Conservation (phyloP, 192 early-diverging fungal species). For the Backusella sp. region DNA sequence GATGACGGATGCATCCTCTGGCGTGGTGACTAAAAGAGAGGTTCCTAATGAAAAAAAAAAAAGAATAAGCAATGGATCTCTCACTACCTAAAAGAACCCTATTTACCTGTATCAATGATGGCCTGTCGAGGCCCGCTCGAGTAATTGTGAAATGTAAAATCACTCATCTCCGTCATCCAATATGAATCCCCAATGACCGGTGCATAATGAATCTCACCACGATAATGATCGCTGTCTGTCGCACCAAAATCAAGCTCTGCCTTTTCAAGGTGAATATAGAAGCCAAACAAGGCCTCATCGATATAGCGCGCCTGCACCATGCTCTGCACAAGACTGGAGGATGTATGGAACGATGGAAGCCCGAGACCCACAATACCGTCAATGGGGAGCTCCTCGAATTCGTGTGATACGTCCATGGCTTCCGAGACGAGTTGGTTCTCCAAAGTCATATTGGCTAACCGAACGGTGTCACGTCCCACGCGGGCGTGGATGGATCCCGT, state of each 20-base stretch:
- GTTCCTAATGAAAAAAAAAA: constrained; percentile 24
- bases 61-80: not conserved
- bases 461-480: constrained; percentile 18
- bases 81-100: no score
- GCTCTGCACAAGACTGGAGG: not conserved
- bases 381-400: constrained; percentile 21
- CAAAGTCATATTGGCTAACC: constrained; percentile 5
- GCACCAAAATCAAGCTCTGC: constrained; percentile 46
- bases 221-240: constrained; percentile 46
- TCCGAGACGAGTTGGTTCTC: constrained; percentile 9
- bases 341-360: not conserved
- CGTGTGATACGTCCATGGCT: constrained; percentile 15
- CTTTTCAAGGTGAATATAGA: constrained; percentile 17
- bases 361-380: constrained; percentile 31
- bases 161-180: constrained; percentile 48
- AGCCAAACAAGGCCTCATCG: constrained; percentile 12
- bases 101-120: constrained; percentile 47
- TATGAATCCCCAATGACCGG: constrained; percentile 52
- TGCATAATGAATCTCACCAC: constrained; percentile 48
- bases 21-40: constrained; percentile 47
- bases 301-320: not conserved
- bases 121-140: constrained; percentile 23
- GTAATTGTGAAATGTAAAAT: constrained; percentile 29
- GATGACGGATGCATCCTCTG: constrained; percentile 38
- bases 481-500: constrained; percentile 24